A percentile compares a stretch with the other conserved stretches of the same genome.
These are phyloP conservation scores for Fagus crenata DNA, from an alignment of 306 rosid genomes.

Conservation along the genomic window DNA sequence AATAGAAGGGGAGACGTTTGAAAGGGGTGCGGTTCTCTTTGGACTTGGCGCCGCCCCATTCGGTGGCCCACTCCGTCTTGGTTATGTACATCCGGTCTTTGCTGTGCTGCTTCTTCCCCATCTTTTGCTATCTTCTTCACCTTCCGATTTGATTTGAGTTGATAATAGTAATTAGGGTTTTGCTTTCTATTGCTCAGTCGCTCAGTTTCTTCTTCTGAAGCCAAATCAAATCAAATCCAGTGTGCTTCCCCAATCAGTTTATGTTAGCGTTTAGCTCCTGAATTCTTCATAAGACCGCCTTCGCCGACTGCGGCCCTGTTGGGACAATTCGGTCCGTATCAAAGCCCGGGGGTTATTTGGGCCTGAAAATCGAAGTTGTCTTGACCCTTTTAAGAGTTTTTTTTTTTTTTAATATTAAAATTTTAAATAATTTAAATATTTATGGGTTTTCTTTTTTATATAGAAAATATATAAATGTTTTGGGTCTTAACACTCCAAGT, in stretches of 20 bases:
- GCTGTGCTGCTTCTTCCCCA: constrained; percentile 99
- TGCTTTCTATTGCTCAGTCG: too few species aligned
- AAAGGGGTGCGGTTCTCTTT: constrained; percentile 63
- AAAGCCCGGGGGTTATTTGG: neutral
- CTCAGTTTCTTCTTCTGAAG: too few species aligned
- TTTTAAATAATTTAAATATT: too few species aligned
- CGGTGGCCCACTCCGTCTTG: constrained; percentile 98
- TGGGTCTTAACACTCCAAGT: too few species aligned
- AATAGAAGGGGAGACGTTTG: constrained; percentile 95
- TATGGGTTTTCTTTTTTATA: too few species aligned
- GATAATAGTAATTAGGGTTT: too few species aligned
- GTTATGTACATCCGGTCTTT: constrained; percentile 92
- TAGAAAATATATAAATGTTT: too few species aligned
- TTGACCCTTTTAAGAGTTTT: too few species aligned
- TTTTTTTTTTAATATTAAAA: too few species aligned
- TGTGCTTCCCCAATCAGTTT: too few species aligned
- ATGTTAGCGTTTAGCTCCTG: neutral
- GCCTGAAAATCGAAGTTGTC: neutral
- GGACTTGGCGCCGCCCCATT: constrained; percentile 97
- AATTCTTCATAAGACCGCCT: neutral
- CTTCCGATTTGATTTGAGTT: too few species aligned
- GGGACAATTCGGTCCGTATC: neutral
- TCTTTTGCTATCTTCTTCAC: neutral
- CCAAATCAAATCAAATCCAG: too few species aligned
- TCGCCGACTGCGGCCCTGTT: neutral